Evolutionary conservation across 352 stramenopile species (phyloP).

Genomic region (Phytophthora ramorum): DNA sequence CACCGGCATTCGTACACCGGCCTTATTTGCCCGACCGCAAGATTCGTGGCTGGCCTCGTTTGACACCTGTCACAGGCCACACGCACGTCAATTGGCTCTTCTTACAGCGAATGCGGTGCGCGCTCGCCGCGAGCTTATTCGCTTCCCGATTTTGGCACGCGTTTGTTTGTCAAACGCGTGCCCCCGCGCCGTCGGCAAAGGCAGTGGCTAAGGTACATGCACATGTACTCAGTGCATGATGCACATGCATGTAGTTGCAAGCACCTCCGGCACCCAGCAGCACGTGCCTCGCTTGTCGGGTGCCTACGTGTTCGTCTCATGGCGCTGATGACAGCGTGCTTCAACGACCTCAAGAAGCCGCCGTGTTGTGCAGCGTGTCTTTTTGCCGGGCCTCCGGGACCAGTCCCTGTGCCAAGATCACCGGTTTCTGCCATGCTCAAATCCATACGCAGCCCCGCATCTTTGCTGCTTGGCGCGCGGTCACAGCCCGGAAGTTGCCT

Average conservation of each 20-base stretch:
- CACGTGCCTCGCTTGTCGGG: not conserved
- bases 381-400: slow-evolving; percentile 8
- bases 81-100: slow-evolving; percentile 32
- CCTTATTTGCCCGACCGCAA: not conserved
- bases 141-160: slow-evolving; percentile 8
- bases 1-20: too few relatives aligned
- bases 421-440: not conserved
- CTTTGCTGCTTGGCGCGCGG: slow-evolving; percentile 17
- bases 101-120: slow-evolving; percentile 13
- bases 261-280: not conserved
- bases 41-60: not conserved
- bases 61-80: slow-evolving; percentile 16
- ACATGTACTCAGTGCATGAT: too few relatives aligned
- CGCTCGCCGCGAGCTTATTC: slow-evolving; percentile 16
- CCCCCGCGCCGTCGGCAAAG: not conserved
- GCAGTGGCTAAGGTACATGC: too few relatives aligned
- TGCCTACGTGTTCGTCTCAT: slow-evolving; percentile 3
- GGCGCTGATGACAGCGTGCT: not conserved
- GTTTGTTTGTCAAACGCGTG: not conserved
- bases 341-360: slow-evolving; percentile 1
- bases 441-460: not conserved
- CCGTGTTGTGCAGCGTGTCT: slow-evolving; percentile 16
- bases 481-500: slow-evolving; percentile 2
- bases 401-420: not conserved
- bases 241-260: too few relatives aligned